These are phyloP conservation scores for Zymoseptoria passerinii DNA, from an alignment of 2,329 filamentous ascomycete species.

Conservation along the genomic window DNA sequence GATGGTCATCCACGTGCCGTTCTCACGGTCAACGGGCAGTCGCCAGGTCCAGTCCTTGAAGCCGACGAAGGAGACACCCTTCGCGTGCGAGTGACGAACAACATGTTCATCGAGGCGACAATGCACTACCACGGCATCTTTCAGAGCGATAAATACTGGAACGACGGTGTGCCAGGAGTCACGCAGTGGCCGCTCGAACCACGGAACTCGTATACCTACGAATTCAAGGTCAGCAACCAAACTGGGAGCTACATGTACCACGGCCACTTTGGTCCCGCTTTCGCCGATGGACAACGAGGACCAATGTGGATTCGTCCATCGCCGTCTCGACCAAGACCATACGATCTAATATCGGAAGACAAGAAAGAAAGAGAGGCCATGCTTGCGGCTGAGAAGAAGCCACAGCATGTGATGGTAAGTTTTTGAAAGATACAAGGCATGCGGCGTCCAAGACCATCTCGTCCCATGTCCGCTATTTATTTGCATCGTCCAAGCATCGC, in stretches of 20 bases:
- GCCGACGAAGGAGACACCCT: conserved; percentile 39
- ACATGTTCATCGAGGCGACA: conserved; percentile 25
- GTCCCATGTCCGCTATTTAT: neutral
- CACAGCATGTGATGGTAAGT: conserved; percentile 10
- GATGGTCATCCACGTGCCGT: conserved; percentile 10
- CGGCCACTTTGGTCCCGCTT: conserved; percentile 13
- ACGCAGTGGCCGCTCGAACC: conserved; percentile 18
- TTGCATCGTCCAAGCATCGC: neutral
- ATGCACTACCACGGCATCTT: conserved; percentile 38
- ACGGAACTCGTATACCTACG: conserved; percentile 11
- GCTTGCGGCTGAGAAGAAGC: conserved; percentile 7
- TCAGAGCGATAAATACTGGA: conserved; percentile 30
- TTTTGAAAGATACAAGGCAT: neutral
- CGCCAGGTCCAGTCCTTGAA: conserved; percentile 40
- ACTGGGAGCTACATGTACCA: conserved; percentile 15
- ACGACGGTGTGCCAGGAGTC: conserved; percentile 19
- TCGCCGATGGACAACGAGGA: conserved; percentile 14
- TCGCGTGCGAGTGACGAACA: conserved; percentile 31
- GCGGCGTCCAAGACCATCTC: neutral
- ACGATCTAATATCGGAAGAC: conserved; percentile 6
- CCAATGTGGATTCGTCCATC: conserved; percentile 13
- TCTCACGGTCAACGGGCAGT: conserved; percentile 33
- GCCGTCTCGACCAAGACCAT: conserved; percentile 11
- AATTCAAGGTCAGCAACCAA: conserved; percentile 13
- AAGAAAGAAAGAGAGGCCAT: conserved; percentile 8